phyloP scores from a whole-genome alignment of 306 rosid species.

The Comarum palustre region DNA sequence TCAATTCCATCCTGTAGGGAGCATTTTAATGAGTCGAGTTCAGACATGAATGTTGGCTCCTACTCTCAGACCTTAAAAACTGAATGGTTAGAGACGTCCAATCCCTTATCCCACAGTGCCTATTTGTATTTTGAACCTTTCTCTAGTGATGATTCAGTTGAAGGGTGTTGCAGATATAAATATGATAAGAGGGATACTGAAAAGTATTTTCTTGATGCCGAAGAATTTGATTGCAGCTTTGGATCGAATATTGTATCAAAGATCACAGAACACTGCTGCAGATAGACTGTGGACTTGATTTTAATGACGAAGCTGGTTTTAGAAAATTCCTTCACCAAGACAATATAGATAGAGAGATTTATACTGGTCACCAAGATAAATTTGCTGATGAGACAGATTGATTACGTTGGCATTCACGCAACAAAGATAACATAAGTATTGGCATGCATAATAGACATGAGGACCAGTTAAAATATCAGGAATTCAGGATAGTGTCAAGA shows the following conservation, averaged over 20 bases:
- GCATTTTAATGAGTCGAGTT: slow-evolving; percentile 36
- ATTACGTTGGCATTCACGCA: slow-evolving; percentile 28
- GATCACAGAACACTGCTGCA: slow-evolving; percentile 31
- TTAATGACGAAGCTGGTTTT: slow-evolving; percentile 33
- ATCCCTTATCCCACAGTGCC: slow-evolving; percentile 30
- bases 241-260: slow-evolving; percentile 28
- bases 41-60: slow-evolving; percentile 29
- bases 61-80: slow-evolving; percentile 33
- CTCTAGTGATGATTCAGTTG: slow-evolving; percentile 34
- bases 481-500: slow-evolving; percentile 30
- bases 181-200: slow-evolving; percentile 28
- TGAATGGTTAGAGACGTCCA: slow-evolving; percentile 30
- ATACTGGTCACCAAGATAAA: slow-evolving; percentile 33
- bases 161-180: slow-evolving; percentile 26
- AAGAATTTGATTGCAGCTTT: slow-evolving; percentile 38
- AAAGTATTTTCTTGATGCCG: slow-evolving; percentile 23
- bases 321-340: slow-evolving; percentile 30
- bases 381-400: slow-evolving; percentile 34
- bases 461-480: slow-evolving; percentile 26
- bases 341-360: slow-evolving; percentile 24
- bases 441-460: slow-evolving; percentile 29
- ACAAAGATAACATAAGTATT: slow-evolving; percentile 31
- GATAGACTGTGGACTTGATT: slow-evolving; percentile 31
- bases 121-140: slow-evolving; percentile 38
- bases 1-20: slow-evolving; percentile 21